Evolutionary conservation across 805 yeast species (phyloP).

Genomic region (Hanseniaspora guilliermondii): DNA sequence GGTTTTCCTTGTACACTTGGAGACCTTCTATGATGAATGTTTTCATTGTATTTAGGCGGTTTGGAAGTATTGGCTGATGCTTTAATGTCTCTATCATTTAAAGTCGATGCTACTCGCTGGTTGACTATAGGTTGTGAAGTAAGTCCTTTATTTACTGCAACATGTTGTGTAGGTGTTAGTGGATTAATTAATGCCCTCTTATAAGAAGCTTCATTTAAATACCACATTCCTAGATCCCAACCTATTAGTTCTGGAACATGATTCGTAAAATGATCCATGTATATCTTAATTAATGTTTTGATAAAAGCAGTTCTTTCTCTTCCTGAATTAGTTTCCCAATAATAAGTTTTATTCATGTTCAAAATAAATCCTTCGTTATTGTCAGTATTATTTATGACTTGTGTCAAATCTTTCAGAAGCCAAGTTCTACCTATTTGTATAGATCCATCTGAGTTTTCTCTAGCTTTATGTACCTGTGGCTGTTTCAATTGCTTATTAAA

Average conservation of each 20-base stretch:
- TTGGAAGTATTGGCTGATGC: not conserved
- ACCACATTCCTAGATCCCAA: constrained; percentile 37
- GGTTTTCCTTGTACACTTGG: constrained; percentile 13
- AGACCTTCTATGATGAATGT: constrained; percentile 1
- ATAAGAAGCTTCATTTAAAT: constrained; percentile 30
- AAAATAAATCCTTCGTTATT: constrained; percentile 47
- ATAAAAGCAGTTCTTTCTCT: constrained; percentile 50
- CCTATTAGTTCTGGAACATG: constrained; percentile 41
- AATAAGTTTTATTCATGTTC: constrained; percentile 62
- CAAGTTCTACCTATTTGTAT: constrained; percentile 90
- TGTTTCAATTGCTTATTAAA: constrained; percentile 56
- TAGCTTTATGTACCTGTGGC: constrained; percentile 70
- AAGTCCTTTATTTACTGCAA: not conserved
- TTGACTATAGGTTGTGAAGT: not conserved
- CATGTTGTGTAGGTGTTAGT: not conserved
- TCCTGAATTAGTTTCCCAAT: constrained; percentile 59
- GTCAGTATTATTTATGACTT: constrained; percentile 41
- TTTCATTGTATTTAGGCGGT: not conserved
- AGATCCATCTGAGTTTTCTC: constrained; percentile 58
- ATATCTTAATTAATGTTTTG: constrained; percentile 40
- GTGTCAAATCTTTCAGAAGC: constrained; percentile 60
- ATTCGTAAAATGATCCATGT: constrained; percentile 44
- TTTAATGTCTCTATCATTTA: not conserved
- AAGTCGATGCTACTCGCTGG: constrained; percentile 4
- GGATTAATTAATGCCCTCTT: constrained; percentile 23